Evolutionary conservation across 192 early-diverging fungal species (phyloP).

Genomic region (Oehlia diaphana): DNA sequence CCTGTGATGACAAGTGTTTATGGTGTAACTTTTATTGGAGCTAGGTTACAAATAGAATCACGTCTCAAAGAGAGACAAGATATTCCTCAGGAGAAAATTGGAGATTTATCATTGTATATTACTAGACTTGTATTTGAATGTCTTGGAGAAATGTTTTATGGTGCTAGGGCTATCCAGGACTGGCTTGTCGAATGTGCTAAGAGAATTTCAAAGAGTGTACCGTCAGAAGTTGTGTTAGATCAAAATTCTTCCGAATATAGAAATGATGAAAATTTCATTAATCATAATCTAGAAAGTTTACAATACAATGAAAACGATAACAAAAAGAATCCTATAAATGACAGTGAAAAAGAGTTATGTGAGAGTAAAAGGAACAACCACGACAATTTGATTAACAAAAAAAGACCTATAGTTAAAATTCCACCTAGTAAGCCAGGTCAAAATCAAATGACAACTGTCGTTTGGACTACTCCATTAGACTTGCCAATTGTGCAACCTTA

Average conservation of each 20-base stretch:
- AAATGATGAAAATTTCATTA: conserved; percentile 30
- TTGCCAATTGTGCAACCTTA: conserved; percentile 98
- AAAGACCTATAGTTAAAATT: conserved; percentile 11
- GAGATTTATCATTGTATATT: conserved; percentile 67
- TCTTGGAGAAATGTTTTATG: conserved; percentile 86
- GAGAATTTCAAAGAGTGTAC: conserved; percentile 80
- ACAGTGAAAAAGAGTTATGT: background rate
- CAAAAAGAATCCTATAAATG: background rate
- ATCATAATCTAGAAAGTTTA: conserved; percentile 33
- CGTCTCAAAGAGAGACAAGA: conserved; percentile 78
- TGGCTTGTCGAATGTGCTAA: conserved; percentile 90
- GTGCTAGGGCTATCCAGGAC: conserved; percentile 87
- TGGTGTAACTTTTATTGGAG: conserved; percentile 96
- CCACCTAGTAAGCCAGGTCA: conserved; percentile 25
- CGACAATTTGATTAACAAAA: background rate
- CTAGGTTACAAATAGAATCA: conserved; percentile 80
- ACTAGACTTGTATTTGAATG: conserved; percentile 82
- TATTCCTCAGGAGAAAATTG: conserved; percentile 66
- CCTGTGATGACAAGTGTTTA: conserved; percentile 99
- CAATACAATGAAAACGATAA: background rate
- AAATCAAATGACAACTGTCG: conserved; percentile 85
- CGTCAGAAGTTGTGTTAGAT: conserved; percentile 42
- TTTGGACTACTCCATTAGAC: conserved; percentile 95
- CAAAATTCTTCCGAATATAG: conserved; percentile 19
- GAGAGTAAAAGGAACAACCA: background rate